Evolutionary conservation across 83 land plant genomes (phyloP), one percentile per base, ranked within the genome.

Genomic region (Larix sibirica): DNA sequence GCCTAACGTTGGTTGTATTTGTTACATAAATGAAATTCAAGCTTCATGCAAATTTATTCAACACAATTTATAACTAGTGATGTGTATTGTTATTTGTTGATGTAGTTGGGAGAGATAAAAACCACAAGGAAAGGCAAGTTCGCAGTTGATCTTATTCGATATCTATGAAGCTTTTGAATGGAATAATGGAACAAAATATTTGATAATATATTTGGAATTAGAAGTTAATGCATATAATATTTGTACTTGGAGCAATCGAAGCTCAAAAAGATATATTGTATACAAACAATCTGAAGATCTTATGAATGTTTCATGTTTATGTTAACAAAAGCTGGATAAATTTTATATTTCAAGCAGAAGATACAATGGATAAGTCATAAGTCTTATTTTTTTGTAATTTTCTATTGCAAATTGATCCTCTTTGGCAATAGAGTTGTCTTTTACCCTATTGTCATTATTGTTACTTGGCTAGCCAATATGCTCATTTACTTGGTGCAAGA

Each of bases 81-180:
- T 12, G 16, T 31, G 44, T 59, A 54, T 23, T 31, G 54, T 44
- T 47, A 16, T 8, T 44, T 79, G 68, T 87, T 77, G 61, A 16
- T 82, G 69, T 90, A 97, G 99, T 85, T 97, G 68, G 98, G 99
- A 64, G 94, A 96, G 80, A 95, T 97, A 50, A 85, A 71, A 38
- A 12, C 91, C 40, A 97, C 98, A 75, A 92, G 79, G 85, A 96
- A 96, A 83, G 98, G 98, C 62, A 93, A 91, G 64, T 97, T 87
- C 87, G 95, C 92, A 3, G 90, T 97, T 66, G 97, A 97, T 86
- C 90, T 97, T 59, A 89, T 90, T 44, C 87, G 89, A n/a, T 97
- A 90, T 80, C 33, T 95, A 62, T 89, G 80, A 85, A 56, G 38
- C 18, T 38, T 79, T 62, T 79, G 16, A 74, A 74, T 40, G 16